Conservation (phyloP, 805 yeast species). For the Maudiozyma saulgeensis region DNA sequence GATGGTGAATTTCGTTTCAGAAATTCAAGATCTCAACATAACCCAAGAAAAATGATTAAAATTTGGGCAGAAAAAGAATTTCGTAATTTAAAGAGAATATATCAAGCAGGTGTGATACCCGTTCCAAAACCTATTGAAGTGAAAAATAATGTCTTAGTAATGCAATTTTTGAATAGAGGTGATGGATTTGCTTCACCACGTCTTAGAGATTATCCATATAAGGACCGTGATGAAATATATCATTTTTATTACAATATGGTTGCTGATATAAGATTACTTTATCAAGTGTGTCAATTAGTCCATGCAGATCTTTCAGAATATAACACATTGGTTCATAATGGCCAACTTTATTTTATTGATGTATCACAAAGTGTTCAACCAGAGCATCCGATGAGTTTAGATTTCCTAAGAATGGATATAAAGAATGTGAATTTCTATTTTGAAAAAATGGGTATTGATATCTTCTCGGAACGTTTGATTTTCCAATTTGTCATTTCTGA, state of each 20-base stretch:
- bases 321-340: constrained; percentile 77
- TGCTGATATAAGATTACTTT: constrained; percentile 77
- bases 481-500: constrained; percentile 66
- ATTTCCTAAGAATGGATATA: constrained; percentile 93
- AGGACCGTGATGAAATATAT: constrained; percentile 53
- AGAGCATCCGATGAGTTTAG: constrained; percentile 93
- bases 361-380: constrained; percentile 98
- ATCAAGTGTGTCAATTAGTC: constrained; percentile 78
- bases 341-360: constrained; percentile 76
- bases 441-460: constrained; percentile 57
- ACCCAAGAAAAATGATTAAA: constrained; percentile 95
- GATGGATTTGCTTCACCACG: constrained; percentile 87
- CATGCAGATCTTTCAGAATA: constrained; percentile 97
- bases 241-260: constrained; percentile 69
- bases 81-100: constrained; percentile 76
- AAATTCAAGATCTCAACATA: constrained; percentile 74
- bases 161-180: constrained; percentile 79
- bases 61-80: constrained; percentile 99
- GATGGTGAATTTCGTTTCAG: constrained; percentile 93
- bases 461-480: constrained; percentile 71
- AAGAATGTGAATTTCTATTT: constrained; percentile 90
- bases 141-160: constrained; percentile 81
- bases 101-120: constrained; percentile 66
- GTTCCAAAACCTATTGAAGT: constrained; percentile 88
- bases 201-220: constrained; percentile 71